Evolutionary conservation across 1,139 yeast genomes (phyloP), one percentile per base, ranked within the genome.

Genomic region (Taphrina flavorubra): DNA sequence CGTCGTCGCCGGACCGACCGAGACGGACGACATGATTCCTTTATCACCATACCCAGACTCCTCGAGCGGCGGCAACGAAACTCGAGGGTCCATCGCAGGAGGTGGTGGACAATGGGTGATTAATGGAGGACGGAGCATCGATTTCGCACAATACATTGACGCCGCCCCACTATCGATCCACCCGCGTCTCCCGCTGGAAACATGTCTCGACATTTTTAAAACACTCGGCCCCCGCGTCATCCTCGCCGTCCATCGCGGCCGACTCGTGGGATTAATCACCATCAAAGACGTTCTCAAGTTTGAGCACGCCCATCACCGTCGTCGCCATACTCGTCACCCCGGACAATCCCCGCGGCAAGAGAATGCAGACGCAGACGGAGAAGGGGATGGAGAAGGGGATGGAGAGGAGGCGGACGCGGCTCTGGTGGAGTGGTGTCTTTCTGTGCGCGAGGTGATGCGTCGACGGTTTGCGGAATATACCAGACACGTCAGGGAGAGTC

Each of bases 141-240:
- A 82, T 69, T 83, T 86, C 72, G 80, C 79, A 13, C 77, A 77
- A 1, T 77, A 79, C 39, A 84, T 89, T 39, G 86, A 88, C 73
- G 75, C 77, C 31, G 85, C 91, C 14, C 96, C 96, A 1, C 77
- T 92, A 20, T 82, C 86, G 0, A 86, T 90, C 0, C 81, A 83
- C 65, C 78, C 85, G 0, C 77, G 79, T 44, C 81, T 87, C 0
- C 83, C 89, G 0, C 79, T 92, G 49, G 90, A 88, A 72, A 83
- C 84, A 51, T 84, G 88, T 1, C 80, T 87, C 70, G 89, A 88
- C 60, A 80, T 90, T 20, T 94, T 94, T 77, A 84, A 86, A 70
- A 87, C 89, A 72, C 77, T 92, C 51, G 97, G 98, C 0, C 97
- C 97, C 4, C 81, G 91, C 51, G 83, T 87, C 51, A 83, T 94